Evolutionary conservation across 345 rosid species (phyloP).

Genomic region (Iberis pinnata): DNA sequence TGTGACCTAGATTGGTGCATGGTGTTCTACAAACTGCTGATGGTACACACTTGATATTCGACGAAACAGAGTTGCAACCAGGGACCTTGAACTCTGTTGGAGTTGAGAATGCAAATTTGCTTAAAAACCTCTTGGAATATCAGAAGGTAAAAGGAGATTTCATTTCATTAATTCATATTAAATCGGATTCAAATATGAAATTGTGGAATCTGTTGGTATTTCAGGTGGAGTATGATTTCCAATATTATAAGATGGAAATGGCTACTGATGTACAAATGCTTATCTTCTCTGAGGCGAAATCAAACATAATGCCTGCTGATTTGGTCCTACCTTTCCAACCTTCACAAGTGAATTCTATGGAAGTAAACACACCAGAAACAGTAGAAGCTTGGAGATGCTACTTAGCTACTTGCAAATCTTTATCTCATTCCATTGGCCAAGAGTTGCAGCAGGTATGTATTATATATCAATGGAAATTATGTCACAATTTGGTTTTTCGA

Average conservation of each 20-base stretch:
- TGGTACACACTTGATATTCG: constrained; percentile 66
- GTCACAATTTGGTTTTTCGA: not conserved
- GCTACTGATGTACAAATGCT: constrained; percentile 71
- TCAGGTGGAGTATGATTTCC: constrained; percentile 85
- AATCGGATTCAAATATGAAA: not conserved
- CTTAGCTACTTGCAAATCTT: constrained; percentile 61
- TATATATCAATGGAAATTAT: not conserved
- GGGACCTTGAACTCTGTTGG: constrained; percentile 79
- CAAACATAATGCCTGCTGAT: constrained; percentile 82
- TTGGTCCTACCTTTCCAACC: constrained; percentile 74
- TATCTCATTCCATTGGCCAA: constrained; percentile 60
- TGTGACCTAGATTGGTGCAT: constrained; percentile 48
- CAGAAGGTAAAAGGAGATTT: constrained; percentile 53
- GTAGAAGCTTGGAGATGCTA: constrained; percentile 82
- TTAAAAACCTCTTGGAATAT: constrained; percentile 54
- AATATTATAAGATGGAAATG: constrained; percentile 86
- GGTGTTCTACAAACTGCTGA: constrained; percentile 76
- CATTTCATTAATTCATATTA: not conserved
- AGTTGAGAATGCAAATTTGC: constrained; percentile 60
- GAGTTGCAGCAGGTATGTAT: constrained; percentile 70
- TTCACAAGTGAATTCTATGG: constrained; percentile 34
- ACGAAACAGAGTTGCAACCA: constrained; percentile 68
- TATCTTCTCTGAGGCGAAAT: constrained; percentile 71
- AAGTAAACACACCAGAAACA: constrained; percentile 40
- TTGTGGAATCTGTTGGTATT: constrained; percentile 10